Base-by-base conservation (phyloP, 2,329 filamentous ascomycete genomes). In the Trichoderma sp. region DNA sequence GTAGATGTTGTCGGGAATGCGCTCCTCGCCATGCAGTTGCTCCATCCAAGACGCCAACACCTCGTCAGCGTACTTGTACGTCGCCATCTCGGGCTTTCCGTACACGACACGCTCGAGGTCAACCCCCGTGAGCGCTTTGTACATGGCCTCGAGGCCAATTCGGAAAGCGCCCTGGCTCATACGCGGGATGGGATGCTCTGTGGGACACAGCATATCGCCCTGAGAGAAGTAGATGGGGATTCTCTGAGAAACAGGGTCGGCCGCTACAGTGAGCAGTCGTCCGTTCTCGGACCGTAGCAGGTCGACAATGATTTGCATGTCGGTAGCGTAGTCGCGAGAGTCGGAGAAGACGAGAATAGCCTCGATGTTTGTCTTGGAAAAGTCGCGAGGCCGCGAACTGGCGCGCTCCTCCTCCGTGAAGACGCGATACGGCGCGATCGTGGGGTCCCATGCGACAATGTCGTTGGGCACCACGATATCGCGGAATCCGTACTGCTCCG, bases 131-230 rank as follows among this genome's bases (percentile, higher is more conserved):
- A 62, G 59, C 7, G 59, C 17, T n/a, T 62, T 62, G n/a, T 62
- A 62, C 59, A 62, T 62, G 1, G 59, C 59, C 41, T 62, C 59
- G 5, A 62, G 59, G 0, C 59, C 59, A 7, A 62, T 62, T 7
- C 59, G 41, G 59, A 62, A 62, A 5, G 59, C 45, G n/a, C 59
- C 59, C 28, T 62, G 59, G 39, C 59, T 62, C 59, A 62, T 62
- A 19, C 59, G 59, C 14, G 59, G 59, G 15, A 62, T 54, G 0
- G 59, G 59, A 7, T 62, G 59, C 26, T 62, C 59, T 0, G 59
- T 62, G 28, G 59, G 59, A 21, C 59, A 62, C 24, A 62, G 39
- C 59, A 62, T 52, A 10, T 62, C 59, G 5, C 59, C 59, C 17
- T 62, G 59, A 5, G 59, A 62, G 26, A 62, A 62, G 14, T 62